Base-by-base conservation (phyloP, 2,329 filamentous ascomycete genomes). In the Aureobasidium lini region DNA sequence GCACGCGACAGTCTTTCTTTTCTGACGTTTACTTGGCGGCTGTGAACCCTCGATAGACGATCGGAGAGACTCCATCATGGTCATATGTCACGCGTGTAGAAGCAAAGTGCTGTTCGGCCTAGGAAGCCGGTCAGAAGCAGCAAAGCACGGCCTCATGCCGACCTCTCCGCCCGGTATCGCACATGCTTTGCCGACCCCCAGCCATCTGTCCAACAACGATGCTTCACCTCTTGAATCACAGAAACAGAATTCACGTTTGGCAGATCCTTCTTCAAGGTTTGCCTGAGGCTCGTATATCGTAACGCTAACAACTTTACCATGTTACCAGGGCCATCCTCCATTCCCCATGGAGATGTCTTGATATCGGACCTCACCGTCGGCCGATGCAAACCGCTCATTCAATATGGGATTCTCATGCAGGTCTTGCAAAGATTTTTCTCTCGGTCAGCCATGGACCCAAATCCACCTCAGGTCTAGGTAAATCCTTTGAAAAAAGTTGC, bases 31-130 rank as follows among this genome's bases (percentile, higher is more conserved):
- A 18, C 34, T 40, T 3, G 47, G 47, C 9, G 36, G 57, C 15
- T 40, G 47, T 6, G 47, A 46, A 31, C 39, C 18, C 8, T 52
- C 37, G 6, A 40, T 37, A 40, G 47, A 44, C 2, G 57, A 43
- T 7, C 37, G 57, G 80, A 56, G 32, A 47, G 54, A 48, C 42
- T 57, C 54, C 54, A 57, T 57, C 10, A 7, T 37, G 29, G 15
- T 18, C 39, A 18, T 43, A 15, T 52, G 16, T 23, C 49, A 54
- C 50, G 37, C 39, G 28, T 18, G 37, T 43, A 43, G 50, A 43
- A 13, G 37, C 28, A 18, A 42, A 54, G 16, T 54, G 28, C 37
- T 54, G 39, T 43, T 34, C 50, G 50, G 50, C 50, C 1, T 54
- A 6, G 10, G 9, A 34, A 37, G 50, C 50, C 50, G 50, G 28